Evolutionary conservation across 495 filamentous ascomycete species (phyloP), one percentile per base, ranked within the genome.

Genomic region (Lentithecium fluviatile): DNA sequence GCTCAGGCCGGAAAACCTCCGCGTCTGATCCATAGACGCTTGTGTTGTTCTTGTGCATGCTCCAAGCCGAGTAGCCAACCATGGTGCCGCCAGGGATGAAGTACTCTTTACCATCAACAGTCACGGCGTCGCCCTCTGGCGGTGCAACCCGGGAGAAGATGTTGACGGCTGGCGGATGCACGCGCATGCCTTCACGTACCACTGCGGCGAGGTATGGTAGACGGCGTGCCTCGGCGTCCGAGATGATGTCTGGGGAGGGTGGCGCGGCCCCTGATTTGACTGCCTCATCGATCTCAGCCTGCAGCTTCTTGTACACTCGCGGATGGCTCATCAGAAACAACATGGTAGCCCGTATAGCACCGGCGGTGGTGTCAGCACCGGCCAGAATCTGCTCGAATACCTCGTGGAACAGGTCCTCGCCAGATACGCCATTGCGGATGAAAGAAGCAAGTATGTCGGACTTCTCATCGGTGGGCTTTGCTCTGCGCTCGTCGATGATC

Each of bases 391-490:
- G 71, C 37, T 72, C 69, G 21, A 73, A 60, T 1, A 64, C 66
- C 56, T 74, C 74, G 2, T 62, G 67, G 46, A 72, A 65, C 12
- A 74, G 56, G 24, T 74, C 72, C 20, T 74, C 71, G n/a, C 62
- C 67, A 12, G 58, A 23, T 7, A 77, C n/a, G 19, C 74, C 74
- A 51, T 75, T 71, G 25, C 72, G 68, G 25, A 76, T 70, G 56
- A 75, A 77, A 8, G 74, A 73, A 11, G 65, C 67, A 12, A 76
- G 52, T 71, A 76, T 77, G 38, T 75, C 73, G 15, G 64, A 69
- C 17, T 65, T 51, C 42, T 70, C 48, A 11, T 67, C 52, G 10
- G 58, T 65, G 0, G 66, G 52, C 38, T 60, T 67, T 32, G 45
- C 5, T 45, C 34, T 37, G 7, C 64, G 51, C 2, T 43, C 29